A percentile compares a stretch with the other conserved stretches of the same genome.
Conservation (phyloP, 2,329 filamentous ascomycete species). For the Xylaria sp. region DNA sequence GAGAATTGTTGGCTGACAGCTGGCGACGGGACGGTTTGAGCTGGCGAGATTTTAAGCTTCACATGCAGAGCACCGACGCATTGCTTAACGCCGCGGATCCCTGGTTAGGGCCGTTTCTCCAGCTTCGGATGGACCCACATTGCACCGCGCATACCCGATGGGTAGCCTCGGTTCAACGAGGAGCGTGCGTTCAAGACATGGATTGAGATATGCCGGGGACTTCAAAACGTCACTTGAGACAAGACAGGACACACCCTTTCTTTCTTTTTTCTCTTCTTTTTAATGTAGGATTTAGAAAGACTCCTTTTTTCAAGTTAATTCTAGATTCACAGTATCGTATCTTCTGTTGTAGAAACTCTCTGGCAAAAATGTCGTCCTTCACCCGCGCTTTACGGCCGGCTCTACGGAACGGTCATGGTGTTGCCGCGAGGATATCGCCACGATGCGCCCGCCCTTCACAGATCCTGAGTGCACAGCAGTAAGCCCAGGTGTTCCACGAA, state of each 20-base stretch:
- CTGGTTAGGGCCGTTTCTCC: background rate
- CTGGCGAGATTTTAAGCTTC: too few relatives aligned
- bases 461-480: conserved; percentile 31
- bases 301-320: background rate
- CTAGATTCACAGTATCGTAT: background rate
- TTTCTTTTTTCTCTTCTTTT: background rate
- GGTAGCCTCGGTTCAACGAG: conserved; percentile 22
- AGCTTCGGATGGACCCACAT: background rate
- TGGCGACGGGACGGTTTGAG: conserved; percentile 6
- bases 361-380: conserved; percentile 40
- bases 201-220: background rate
- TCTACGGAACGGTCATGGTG: conserved; percentile 40
- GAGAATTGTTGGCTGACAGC: background rate
- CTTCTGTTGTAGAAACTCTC: background rate
- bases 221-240: conserved; percentile 10
- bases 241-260: background rate
- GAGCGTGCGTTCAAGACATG: background rate
- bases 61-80: background rate
- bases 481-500: conserved; percentile 18
- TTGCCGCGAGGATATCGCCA: conserved; percentile 30
- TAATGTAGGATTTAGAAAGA: background rate
- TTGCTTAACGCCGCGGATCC: background rate
- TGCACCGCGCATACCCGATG: conserved; percentile 9
- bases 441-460: conserved; percentile 28
- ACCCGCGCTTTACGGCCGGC: conserved; percentile 48